phyloP scores from a whole-genome alignment of 2,329 filamentous ascomycete genomes.

The Trichoderma simmonsii region DNA sequence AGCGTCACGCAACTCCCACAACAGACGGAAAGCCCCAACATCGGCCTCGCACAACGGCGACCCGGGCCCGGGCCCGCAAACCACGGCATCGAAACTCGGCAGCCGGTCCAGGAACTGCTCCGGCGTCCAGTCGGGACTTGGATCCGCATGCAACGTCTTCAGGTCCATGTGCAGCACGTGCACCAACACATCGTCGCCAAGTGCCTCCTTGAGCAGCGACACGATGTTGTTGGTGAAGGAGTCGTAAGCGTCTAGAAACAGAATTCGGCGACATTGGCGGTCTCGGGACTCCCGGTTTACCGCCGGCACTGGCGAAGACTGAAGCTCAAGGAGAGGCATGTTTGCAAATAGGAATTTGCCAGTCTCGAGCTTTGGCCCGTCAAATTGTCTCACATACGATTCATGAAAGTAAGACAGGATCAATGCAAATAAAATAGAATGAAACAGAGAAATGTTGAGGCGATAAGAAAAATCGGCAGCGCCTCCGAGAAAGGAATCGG shows the following conservation, averaged over 20 bases:
- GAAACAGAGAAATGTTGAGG: background rate
- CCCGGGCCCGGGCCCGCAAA: constrained; percentile 88
- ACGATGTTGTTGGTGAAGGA: constrained; percentile 97
- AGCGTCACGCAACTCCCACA: constrained; percentile 66
- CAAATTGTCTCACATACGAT: background rate
- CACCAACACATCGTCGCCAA: constrained; percentile 63
- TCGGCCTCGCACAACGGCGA: constrained; percentile 70
- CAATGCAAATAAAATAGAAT: background rate
- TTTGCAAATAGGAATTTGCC: background rate
- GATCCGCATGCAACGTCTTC: constrained; percentile 64
- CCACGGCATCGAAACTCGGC: constrained; percentile 71
- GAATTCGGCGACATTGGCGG: constrained; percentile 48
- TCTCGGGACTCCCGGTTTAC: background rate
- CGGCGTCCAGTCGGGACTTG: constrained; percentile 42
- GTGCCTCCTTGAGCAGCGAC: constrained; percentile 68
- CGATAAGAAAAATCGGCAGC: background rate
- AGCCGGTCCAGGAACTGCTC: constrained; percentile 42
- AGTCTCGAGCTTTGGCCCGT: background rate
- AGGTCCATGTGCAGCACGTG: constrained; percentile 38
- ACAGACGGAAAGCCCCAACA: constrained; percentile 73
- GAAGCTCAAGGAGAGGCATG: constrained; percentile 17
- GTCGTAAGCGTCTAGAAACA: constrained; percentile 95
- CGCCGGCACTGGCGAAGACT: background rate
- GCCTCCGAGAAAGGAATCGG: background rate
- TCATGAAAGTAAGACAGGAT: background rate